Evolutionary conservation across 148 eudicot species (phyloP).

Genomic region (Silene latifolia): DNA sequence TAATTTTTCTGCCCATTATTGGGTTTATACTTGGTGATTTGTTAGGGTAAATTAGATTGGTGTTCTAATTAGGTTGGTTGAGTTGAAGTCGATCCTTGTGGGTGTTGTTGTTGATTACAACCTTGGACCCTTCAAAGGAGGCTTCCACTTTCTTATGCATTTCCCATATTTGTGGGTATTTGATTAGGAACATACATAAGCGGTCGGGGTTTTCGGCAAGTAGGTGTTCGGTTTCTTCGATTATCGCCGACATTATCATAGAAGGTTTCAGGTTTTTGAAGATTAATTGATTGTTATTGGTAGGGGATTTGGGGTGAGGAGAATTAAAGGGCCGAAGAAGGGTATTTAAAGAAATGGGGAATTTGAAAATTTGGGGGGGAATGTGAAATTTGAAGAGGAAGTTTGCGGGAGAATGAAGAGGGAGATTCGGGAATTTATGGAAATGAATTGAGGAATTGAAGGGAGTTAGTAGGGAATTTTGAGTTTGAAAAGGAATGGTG

Average conservation of each 20-base stretch:
- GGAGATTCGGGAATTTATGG: no score
- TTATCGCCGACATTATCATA: constrained; percentile 46
- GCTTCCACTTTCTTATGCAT: constrained; percentile 86
- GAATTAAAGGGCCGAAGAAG: no score
- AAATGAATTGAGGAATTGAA: neutral
- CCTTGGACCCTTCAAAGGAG: no score
- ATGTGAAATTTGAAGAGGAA: constrained; percentile 6
- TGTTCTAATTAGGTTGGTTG: no score
- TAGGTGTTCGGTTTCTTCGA: constrained; percentile 46
- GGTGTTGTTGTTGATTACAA: no score
- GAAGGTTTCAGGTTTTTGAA: no score
- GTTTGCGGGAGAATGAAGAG: constrained; percentile 19
- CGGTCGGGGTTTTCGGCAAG: constrained; percentile 68
- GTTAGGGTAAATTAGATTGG: no score
- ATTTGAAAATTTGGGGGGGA: constrained; percentile 8
- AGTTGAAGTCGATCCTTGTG: no score
- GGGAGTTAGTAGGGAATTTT: neutral
- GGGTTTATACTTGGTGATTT: no score
- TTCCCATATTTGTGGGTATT: constrained; percentile 72
- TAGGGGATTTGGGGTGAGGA: no score
- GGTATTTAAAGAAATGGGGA: neutral
- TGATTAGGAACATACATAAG: constrained; percentile 76
- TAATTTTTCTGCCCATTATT: no score
- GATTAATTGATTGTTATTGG: no score
- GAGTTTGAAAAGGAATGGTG: neutral